Evolutionary conservation across 2,329 filamentous ascomycete species (phyloP), one percentile per base, ranked within the genome.

Genomic region (Anthostomella pinea): DNA sequence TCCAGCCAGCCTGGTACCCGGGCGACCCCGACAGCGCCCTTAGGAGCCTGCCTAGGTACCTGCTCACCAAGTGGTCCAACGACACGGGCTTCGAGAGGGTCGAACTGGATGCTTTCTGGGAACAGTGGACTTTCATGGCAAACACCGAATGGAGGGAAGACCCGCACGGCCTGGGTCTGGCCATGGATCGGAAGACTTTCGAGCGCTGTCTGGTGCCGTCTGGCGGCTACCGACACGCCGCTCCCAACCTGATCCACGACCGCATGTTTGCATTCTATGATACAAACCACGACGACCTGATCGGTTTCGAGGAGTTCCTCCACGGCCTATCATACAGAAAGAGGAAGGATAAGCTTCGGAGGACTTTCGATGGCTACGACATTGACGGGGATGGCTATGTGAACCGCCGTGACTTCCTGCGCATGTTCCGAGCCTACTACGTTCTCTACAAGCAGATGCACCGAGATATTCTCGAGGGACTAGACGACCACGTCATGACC

Each of bases 241-340:
- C 84, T 1, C 87, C 91, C 2, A 96, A 94, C 58, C 77, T 95
- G 10, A 87, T 98, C 41, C 93, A 95, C 57, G 91, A 98, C 60
- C 85, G 93, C 49, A 93, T 96, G 77, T 98, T 97, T 64, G 80
- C 86, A 33, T 96, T 96, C 61, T 98, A 96, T 61, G 93, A 98
- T 63, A 86, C 83, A 20, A 91, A 97, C 59, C 76, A 80, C 26
- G 88, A 98, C 57, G 86, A 85, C 15, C 47, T 95, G 6, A 96
- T 98, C 52, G 86, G 87, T 6, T 97, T 98, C 51, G 77, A 87
- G 31, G 93, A 98, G 59, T 98, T 96, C 56, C 67, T 97, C 16
- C 80, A 84, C 39, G 93, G 88, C 1, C 70, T 96, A 30, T 83
- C 88, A 4, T 83, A 81, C 51, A 68, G 79, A 18, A 82, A 79